A percentile compares a stretch with the other conserved stretches of the same genome.
phyloP scores from a whole-genome alignment of 805 yeast species.

The Lachancea sp. region DNA sequence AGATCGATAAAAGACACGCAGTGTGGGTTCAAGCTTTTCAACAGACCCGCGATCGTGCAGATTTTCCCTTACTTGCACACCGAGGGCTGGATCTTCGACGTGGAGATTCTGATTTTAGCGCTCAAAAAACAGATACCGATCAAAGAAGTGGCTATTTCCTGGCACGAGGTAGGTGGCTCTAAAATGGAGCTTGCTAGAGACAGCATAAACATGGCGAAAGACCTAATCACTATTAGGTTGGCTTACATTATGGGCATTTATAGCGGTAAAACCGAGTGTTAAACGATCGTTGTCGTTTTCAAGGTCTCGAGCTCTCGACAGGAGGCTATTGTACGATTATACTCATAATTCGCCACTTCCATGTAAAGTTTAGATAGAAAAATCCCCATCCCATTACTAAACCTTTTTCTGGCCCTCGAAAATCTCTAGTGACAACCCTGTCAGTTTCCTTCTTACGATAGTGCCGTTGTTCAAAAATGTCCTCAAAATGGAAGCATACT shows the following conservation, averaged over 20 bases:
- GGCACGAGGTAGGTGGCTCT: slow-evolving; percentile 97
- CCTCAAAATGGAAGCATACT: slow-evolving; percentile 54
- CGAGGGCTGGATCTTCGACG: slow-evolving; percentile 98
- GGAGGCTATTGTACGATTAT: not conserved
- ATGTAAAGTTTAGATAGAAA: too few relatives aligned
- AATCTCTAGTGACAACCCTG: slow-evolving; percentile 31
- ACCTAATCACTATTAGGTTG: slow-evolving; percentile 80
- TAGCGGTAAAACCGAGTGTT: slow-evolving; percentile 31
- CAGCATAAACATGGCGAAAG: slow-evolving; percentile 88
- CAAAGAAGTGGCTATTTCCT: slow-evolving; percentile 76
- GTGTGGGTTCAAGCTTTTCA: slow-evolving; percentile 93
- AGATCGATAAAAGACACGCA: slow-evolving; percentile 86
- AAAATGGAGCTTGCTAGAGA: slow-evolving; percentile 90
- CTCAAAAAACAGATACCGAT: slow-evolving; percentile 60
- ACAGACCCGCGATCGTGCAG: slow-evolving; percentile 51
- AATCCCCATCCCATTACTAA: slow-evolving; percentile 8
- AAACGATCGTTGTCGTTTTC: not conserved
- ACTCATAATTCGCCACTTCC: not conserved
- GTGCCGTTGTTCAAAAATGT: slow-evolving; percentile 57
- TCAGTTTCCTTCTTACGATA: slow-evolving; percentile 33
- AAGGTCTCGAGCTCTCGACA: not conserved
- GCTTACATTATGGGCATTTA: slow-evolving; percentile 86
- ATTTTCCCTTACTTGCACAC: slow-evolving; percentile 92
- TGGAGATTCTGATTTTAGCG: slow-evolving; percentile 80
- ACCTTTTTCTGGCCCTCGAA: slow-evolving; percentile 34